A percentile compares a stretch with the other conserved stretches of the same genome.
phyloP scores from a whole-genome alignment of 2,329 filamentous ascomycete genomes.

The Septoria petroselini region DNA sequence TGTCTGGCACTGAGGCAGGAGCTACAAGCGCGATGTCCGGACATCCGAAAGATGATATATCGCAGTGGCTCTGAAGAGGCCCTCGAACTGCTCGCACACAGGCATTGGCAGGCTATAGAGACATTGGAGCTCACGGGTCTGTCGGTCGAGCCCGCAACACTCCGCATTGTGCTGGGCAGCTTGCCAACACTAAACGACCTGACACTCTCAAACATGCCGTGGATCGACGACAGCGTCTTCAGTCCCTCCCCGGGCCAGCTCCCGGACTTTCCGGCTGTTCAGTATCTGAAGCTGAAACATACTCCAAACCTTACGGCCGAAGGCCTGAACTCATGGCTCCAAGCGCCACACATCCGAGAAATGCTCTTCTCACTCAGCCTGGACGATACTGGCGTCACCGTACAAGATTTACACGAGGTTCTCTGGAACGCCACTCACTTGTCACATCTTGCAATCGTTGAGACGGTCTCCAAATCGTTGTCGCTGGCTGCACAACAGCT shows the following conservation, averaged over 20 bases:
- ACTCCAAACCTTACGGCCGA: slow-evolving; percentile 67
- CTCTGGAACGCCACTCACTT: slow-evolving; percentile 58
- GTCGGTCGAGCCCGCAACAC: slow-evolving; percentile 64
- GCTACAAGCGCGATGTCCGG: slow-evolving; percentile 75
- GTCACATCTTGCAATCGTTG: slow-evolving; percentile 56
- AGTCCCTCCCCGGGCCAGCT: slow-evolving; percentile 58
- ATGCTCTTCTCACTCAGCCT: slow-evolving; percentile 67
- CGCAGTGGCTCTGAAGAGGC: slow-evolving; percentile 72
- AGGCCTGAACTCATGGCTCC: slow-evolving; percentile 68
- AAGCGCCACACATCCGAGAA: slow-evolving; percentile 56
- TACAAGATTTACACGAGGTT: slow-evolving; percentile 59
- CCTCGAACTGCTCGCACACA: slow-evolving; percentile 66
- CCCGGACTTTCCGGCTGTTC: slow-evolving; percentile 70
- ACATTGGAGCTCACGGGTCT: slow-evolving; percentile 68
- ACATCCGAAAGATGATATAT: slow-evolving; percentile 88
- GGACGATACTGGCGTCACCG: slow-evolving; percentile 66
- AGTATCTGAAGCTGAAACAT: slow-evolving; percentile 69
- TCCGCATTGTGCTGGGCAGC: slow-evolving; percentile 68
- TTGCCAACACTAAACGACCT: slow-evolving; percentile 69
- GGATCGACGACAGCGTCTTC: slow-evolving; percentile 76
- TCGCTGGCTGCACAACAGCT: slow-evolving; percentile 50
- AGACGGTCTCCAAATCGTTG: slow-evolving; percentile 57
- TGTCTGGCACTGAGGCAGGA: slow-evolving; percentile 77
- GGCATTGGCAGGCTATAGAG: slow-evolving; percentile 68
- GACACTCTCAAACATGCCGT: slow-evolving; percentile 66